These are phyloP conservation scores for Yamadazyma blattariae DNA, from an alignment of 1,139 yeast species.

Conservation along the genomic window DNA sequence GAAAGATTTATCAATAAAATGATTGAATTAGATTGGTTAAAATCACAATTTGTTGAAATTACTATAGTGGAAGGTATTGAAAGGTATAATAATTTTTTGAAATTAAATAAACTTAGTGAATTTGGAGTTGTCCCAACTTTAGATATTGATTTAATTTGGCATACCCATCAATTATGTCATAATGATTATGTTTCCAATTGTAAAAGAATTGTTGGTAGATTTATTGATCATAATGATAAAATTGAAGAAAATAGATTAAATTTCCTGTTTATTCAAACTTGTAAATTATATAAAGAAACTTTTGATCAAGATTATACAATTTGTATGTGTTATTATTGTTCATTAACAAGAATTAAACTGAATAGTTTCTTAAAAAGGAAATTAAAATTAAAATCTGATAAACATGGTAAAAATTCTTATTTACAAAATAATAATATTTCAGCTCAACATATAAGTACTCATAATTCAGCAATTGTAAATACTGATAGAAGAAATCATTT, in stretches of 20 bases:
- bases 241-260: constrained; percentile 15
- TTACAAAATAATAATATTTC: background rate
- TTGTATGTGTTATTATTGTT: constrained; percentile 12
- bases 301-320: constrained; percentile 13
- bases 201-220: constrained; percentile 5
- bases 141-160: constrained; percentile 42
- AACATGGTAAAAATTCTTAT: background rate
- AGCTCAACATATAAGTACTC: no score
- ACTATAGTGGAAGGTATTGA: background rate
- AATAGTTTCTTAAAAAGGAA: constrained; percentile 1
- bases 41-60: no score
- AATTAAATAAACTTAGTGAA: constrained; percentile 10
- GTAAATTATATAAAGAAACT: constrained; percentile 9
- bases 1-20: constrained; percentile 30
- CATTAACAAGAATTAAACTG: background rate
- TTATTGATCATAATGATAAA: constrained; percentile 19
- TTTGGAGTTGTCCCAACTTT: constrained; percentile 33
- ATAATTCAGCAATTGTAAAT: background rate
- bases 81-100: constrained; percentile 27
- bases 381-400: background rate
- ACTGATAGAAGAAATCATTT: background rate
- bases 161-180: constrained; percentile 34
- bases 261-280: constrained; percentile 13
- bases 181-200: constrained; percentile 22
- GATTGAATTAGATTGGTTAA: constrained; percentile 18